Conservation (phyloP, 2,329 filamentous ascomycete genomes). For the Nemania diffusa region DNA sequence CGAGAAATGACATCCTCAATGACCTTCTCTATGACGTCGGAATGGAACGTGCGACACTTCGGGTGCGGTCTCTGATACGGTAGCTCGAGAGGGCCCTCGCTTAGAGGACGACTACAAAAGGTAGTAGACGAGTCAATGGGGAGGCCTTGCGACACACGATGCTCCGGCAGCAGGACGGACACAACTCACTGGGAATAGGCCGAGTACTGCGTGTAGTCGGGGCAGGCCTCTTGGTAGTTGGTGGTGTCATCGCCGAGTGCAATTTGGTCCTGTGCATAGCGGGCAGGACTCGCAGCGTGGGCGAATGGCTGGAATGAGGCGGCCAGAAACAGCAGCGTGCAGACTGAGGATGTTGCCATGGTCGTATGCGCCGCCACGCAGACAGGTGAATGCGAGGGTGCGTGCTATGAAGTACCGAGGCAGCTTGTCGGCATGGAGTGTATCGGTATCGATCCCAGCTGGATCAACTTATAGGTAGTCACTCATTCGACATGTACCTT, state of each 20-base stretch:
- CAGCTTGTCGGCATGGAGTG: constrained; percentile 9
- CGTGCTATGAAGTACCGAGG: constrained; percentile 3
- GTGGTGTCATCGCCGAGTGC: constrained; percentile 49
- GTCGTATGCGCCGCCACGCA: no score
- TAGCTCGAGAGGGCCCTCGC: constrained; percentile 79
- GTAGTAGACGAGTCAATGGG: constrained; percentile 35
- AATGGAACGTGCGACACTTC: constrained; percentile 89
- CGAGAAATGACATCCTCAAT: constrained; percentile 83
- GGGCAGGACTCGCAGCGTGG: constrained; percentile 33
- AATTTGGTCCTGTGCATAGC: constrained; percentile 48
- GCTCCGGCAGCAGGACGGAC: background rate
- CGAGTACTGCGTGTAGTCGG: constrained; percentile 72
- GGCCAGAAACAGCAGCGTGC: constrained; percentile 32
- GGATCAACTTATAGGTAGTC: background rate
- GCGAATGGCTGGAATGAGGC: constrained; percentile 30
- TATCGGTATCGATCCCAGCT: constrained; percentile 2
- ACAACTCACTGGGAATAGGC: constrained; percentile 65
- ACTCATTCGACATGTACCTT: constrained; percentile 2
- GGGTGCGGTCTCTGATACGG: constrained; percentile 86
- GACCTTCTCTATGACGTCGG: constrained; percentile 85
- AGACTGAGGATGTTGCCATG: constrained; percentile 16
- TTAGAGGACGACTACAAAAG: constrained; percentile 74
- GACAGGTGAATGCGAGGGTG: no score
- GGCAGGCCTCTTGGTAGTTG: constrained; percentile 62
- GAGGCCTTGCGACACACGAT: background rate